phyloP scores from a whole-genome alignment of 164 flowering plant species.

The Sedum album region DNA sequence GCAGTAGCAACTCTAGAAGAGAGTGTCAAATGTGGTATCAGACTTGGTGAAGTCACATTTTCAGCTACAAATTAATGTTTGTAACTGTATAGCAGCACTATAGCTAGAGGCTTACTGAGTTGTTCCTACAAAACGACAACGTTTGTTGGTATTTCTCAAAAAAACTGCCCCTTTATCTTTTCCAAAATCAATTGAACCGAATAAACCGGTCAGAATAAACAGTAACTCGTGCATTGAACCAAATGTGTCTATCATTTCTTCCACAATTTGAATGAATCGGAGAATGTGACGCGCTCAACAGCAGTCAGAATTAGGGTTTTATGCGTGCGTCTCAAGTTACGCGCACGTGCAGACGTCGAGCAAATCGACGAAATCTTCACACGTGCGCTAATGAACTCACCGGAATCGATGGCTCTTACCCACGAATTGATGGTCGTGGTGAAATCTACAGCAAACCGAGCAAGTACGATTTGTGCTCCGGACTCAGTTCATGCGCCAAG shows the following conservation, averaged over 20 bases:
- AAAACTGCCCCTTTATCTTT: too few species aligned
- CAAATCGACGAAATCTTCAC: background rate
- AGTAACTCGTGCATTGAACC: too few species aligned
- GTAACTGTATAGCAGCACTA: background rate
- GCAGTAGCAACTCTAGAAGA: background rate
- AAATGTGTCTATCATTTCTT: too few species aligned
- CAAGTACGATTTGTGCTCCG: slow-evolving; percentile 18
- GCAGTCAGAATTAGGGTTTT: background rate
- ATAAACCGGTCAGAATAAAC: background rate
- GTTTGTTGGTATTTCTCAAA: too few species aligned
- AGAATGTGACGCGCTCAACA: background rate
- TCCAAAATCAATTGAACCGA: background rate
- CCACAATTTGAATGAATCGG: too few species aligned
- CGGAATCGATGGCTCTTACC: background rate
- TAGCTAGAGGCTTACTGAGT: too few species aligned
- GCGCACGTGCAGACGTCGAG: too few species aligned
- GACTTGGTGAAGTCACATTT: background rate
- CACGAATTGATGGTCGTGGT: background rate
- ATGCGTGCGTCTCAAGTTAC: background rate
- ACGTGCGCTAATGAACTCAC: background rate
- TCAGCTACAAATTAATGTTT: background rate
- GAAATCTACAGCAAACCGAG: slow-evolving; percentile 14
- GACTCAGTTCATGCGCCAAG: slow-evolving; percentile 18
- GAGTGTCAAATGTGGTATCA: background rate
- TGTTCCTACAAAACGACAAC: too few species aligned